Base-by-base conservation (phyloP, 441 rosid species). In the Adansonia madagascariensis region DNA sequence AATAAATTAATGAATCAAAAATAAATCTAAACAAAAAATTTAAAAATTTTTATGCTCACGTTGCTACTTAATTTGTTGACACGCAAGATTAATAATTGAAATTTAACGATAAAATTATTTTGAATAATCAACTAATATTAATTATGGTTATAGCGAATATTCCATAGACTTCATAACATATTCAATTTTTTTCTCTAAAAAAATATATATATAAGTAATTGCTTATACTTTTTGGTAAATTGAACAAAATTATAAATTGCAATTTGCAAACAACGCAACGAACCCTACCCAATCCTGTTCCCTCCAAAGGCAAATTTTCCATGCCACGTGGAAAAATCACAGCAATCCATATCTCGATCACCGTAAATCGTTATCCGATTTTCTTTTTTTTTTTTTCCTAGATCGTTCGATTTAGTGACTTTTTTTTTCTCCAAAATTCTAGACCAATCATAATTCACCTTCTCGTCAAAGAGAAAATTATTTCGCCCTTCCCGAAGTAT, bases 251-350 rank as follows among this genome's bases (percentile, higher is more conserved):
- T 12, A 49, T 49, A 49, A 49, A 14, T 49, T 12, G 39, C 8
- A 27, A 31, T 62, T 2, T 8, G 12, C 52, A 2, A 9, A 18
- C 18, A 22, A 59, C 1, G 1, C 0, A 3, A 63, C 18, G 9
- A 35, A 63, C 68, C 6, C 15, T 39, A 39, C 22, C 6, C 6
- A 8, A 35, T 39, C 69, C 4, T 14, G 12, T 52, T 6, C 35
- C 3, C 39, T 59, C 8, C 18, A 39, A 7, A 64, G 17, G 24
- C 20, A 0, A 39, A 20, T 11, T 4, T 67, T 3, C 4, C 35
- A 2, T 6, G 56, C 72, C 72, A 67, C 72, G 72, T 67, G 55
- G 72, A 46, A 67, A 46, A 20, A 67, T 50, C 12, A 53, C n/a
- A 46, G 55, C 15, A 11, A 18, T 18, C 52, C 35, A 67, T 44